Evolutionary conservation across 768 basidiomycete genomes (phyloP), one percentile per base, ranked within the genome.

Genomic region (Rhodocollybia butyracea): DNA sequence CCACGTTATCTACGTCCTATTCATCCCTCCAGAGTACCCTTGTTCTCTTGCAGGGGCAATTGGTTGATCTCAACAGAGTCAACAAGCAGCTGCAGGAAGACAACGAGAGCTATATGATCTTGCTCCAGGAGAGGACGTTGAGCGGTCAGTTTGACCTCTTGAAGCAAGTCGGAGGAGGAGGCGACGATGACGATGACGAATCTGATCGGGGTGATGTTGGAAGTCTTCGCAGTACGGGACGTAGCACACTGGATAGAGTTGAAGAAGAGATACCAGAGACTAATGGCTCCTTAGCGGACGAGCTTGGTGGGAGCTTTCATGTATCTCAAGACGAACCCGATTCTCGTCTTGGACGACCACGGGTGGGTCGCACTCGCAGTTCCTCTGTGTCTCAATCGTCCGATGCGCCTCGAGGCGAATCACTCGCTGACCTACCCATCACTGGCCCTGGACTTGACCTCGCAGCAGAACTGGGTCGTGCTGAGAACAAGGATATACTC

Each of bases 41-140:
- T 10, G 78, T 88, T n/a, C 83, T 94, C 32, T 75, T 95, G 39
- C 89, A 91, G 68, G 81, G 83, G 3, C 94, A 98, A 64, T 77
- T 97, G 11, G 76, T 86, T 31, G 95, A 98, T 64, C 71, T 98
- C 51, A 91, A 94, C 71, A 76, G 89, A 53, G 88, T 94, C 58
- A 97, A 97, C 67, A 81, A 86, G 60, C 84, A 88, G 59, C 69
- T 94, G 38, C 92, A 94, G 70, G 94, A 98, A 69, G 95, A 98
- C 63, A 99, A 98, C 68, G 94, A 97, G 71, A 91, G 91, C 47
- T 99, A 94, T 74, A 93, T 96, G 81, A 91, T 95, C 59, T 79
- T 99, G 36, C 73, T 98, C 24, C 79, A 91, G 58, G 95, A 98
- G 73, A 87, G 83, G 74, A 98, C 97, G 0, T 70, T 98, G 41